Conservation (phyloP, 148 eudicot species). For the Camellia sinensis region DNA sequence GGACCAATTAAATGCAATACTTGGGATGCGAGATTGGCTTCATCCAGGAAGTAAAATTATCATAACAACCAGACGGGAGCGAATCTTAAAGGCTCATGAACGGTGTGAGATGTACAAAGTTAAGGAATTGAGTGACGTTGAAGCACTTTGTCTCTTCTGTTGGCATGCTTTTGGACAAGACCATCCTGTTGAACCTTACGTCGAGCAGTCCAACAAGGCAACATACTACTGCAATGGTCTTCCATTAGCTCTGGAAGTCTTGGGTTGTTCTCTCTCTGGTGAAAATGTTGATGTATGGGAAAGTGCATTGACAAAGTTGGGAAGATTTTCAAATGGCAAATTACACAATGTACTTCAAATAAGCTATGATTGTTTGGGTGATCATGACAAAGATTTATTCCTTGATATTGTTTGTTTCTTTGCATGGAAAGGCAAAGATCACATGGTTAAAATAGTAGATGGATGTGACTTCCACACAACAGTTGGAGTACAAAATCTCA, state of each 20-base stretch:
- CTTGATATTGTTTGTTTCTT: background rate
- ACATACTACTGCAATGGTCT: background rate
- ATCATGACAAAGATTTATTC: background rate
- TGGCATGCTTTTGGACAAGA: background rate
- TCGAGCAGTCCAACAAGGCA: background rate
- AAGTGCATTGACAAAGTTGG: background rate
- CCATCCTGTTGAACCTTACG: background rate
- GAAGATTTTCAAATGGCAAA: background rate
- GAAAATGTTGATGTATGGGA: background rate
- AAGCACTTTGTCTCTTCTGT: background rate
- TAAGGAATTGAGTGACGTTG: background rate
- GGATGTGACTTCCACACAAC: background rate
- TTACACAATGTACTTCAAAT: background rate
- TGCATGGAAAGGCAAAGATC: background rate
- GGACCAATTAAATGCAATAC: background rate
- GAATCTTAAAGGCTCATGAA: background rate
- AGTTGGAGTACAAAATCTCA: background rate
- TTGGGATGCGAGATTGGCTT: constrained; percentile 1
- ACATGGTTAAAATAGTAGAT: background rate
- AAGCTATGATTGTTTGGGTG: constrained; percentile 2
- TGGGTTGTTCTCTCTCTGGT: background rate
- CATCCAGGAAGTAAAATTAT: constrained; percentile 10
- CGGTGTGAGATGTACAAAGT: background rate
- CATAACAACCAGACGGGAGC: constrained; percentile 4
- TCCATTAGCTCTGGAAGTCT: background rate